Base-by-base conservation (phyloP, 2,329 filamentous ascomycete species). In the Domatiomyces globalis region DNA sequence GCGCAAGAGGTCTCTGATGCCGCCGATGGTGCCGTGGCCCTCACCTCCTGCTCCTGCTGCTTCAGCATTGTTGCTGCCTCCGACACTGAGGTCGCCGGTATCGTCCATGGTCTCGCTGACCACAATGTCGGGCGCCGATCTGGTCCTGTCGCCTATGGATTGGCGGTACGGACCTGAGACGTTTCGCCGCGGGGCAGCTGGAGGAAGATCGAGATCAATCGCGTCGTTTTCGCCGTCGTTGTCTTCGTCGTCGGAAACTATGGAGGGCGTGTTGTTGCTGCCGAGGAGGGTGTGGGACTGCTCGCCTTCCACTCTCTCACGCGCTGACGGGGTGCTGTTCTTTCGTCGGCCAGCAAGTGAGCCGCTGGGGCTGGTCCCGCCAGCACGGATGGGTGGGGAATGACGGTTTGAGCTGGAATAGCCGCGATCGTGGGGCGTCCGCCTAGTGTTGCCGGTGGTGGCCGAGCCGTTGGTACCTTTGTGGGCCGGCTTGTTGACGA, bases 1-100 rank as follows among this genome's bases (percentile, higher is more conserved):
- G 22, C 78, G 85, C 59, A 94, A 81, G 7, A 98, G 73, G 63
- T 90, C 85, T 51, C 82, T 81, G 53, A 95, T 80, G 81, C 78
- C 9, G 86, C 52, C 55, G 36, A 53, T 55, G 5, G 58, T 54
- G 29, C 58, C 63, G 5, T 63, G 63, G 6, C 44, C 45, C 12
- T 60, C 62, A 17, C 48, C 48, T 50, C 44, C 47, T 43, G 51
- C 45, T 20, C 29, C 36, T 27, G 33, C 67, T 33, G 57, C 60
- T 8, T 48, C 49, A n/a, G 39, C 50, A 49, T 49, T 52, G 46
- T 51, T 54, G 33, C 53, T 50, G n/a, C 56, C 50, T 36, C 51
- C 52, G 17, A 12, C 36, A 44, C 53, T 51, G 17, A 55, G 12
- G 46, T 45, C 29, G 50, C 50, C 49, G 22, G 51, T 52, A 18